These are phyloP conservation scores for Bocquillonia castaneifolia DNA, from an alignment of 441 rosid species.

Conservation along the genomic window DNA sequence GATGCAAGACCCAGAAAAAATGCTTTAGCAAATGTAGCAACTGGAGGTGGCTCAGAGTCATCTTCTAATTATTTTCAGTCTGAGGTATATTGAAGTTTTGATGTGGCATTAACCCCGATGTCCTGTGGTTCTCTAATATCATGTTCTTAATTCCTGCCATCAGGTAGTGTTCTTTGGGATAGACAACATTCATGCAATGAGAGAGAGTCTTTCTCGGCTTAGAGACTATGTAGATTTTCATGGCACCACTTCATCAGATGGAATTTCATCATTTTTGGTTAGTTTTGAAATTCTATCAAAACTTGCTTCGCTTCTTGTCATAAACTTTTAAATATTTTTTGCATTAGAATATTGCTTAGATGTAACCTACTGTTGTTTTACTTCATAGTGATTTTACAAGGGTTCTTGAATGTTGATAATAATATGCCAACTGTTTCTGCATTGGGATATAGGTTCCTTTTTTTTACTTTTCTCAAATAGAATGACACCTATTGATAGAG, in stretches of 20 bases:
- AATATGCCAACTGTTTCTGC: neutral
- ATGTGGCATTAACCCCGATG: conserved; percentile 25
- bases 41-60: conserved; percentile 99
- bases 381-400: neutral
- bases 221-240: conserved; percentile 95
- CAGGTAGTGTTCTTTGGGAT: conserved; percentile 97
- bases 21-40: conserved; percentile 99
- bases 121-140: conserved; percentile 12
- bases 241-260: conserved; percentile 96
- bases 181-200: conserved; percentile 98
- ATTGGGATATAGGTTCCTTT: neutral
- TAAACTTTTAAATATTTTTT: neutral
- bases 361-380: neutral
- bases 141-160: conserved; percentile 18
- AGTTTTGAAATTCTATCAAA: conserved; percentile 29
- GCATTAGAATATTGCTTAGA: neutral
- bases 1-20: conserved; percentile 99
- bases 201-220: conserved; percentile 96
- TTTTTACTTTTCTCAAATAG: conserved; percentile 8
- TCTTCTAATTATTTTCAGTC: conserved; percentile 90
- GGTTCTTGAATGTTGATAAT: neutral
- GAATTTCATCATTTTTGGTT: conserved; percentile 95
- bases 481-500: neutral
- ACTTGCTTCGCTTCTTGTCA: neutral
- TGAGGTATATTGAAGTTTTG: conserved; percentile 58